phyloP scores from a whole-genome alignment of 768 basidiomycete species.

The Psilocybe subaeruginosa region DNA sequence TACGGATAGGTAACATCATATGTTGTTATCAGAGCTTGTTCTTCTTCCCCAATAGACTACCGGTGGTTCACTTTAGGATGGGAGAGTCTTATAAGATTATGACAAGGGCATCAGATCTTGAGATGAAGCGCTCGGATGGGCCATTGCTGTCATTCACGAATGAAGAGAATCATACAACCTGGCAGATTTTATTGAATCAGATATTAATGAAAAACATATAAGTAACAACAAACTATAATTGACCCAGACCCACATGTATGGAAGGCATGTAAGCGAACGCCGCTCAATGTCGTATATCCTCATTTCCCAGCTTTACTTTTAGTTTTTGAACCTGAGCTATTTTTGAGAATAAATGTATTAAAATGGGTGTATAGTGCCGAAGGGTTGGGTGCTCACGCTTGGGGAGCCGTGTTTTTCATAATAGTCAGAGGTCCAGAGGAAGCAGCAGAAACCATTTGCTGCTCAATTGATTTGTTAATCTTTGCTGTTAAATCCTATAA shows the following conservation, averaged over 20 bases:
- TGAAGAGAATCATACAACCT: conserved; percentile 9
- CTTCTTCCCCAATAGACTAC: background rate
- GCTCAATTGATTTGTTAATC: conserved; percentile 91
- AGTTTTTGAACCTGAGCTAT: conserved; percentile 14
- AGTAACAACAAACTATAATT: background rate
- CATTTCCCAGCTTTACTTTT: conserved; percentile 22
- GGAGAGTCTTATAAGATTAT: background rate
- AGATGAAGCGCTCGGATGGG: conserved; percentile 10
- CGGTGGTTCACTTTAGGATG: background rate
- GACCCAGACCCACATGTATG: conserved; percentile 7
- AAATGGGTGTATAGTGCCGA: background rate
- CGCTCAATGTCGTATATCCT: conserved; percentile 7
- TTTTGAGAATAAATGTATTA: background rate
- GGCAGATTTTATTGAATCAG: conserved; percentile 6
- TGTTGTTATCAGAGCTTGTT: background rate
- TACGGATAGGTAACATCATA: background rate
- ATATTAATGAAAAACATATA: conserved; percentile 5
- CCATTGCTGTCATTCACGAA: conserved; percentile 2
- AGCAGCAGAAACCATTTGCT: conserved; percentile 88
- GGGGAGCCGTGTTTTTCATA: conserved; percentile 71
- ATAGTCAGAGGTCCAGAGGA: conserved; percentile 90
- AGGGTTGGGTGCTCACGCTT: conserved; percentile 35
- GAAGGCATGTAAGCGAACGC: conserved; percentile 9
- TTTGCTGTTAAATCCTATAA: conserved; percentile 83
- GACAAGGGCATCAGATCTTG: conserved; percentile 1